Conservation (phyloP, 2,329 filamentous ascomycete species). For the Cryphonectria carpinicola region DNA sequence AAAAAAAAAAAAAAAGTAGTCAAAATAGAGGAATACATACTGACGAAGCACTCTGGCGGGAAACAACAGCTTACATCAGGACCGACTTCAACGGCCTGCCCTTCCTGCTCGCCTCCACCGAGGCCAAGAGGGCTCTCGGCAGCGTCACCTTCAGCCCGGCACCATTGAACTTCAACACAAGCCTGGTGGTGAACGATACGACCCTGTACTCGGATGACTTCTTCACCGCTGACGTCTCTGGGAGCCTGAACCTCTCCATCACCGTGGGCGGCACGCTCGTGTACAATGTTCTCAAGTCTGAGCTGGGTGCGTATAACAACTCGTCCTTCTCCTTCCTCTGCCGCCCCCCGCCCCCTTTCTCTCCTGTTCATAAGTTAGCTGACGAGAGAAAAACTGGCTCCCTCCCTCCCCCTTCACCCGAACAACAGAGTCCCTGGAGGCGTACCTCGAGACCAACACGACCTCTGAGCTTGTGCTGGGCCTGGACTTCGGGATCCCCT, state of each 20-base stretch:
- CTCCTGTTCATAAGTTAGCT: not conserved
- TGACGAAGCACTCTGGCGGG: too few relatives aligned
- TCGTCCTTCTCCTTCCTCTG: not conserved
- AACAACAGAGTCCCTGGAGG: constrained; percentile 42
- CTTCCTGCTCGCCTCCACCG: constrained; percentile 11
- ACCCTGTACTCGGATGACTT: constrained; percentile 30
- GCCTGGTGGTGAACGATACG: constrained; percentile 20
- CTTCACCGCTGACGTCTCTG: constrained; percentile 41
- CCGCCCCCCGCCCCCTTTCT: too few relatives aligned
- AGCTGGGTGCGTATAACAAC: not conserved
- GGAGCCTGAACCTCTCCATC: constrained; percentile 41
- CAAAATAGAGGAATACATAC: too few relatives aligned
- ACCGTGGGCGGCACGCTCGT: constrained; percentile 47
- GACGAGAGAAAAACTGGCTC: too few relatives aligned
- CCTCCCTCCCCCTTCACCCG: too few relatives aligned
- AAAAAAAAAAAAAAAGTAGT: too few relatives aligned
- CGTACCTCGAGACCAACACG: constrained; percentile 47
- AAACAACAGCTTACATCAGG: constrained; percentile 21
- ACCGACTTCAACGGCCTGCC: constrained; percentile 26
- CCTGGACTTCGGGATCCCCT: constrained; percentile 38
- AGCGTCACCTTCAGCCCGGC: constrained; percentile 31
- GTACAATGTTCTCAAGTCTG: constrained; percentile 42
- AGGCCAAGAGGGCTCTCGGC: constrained; percentile 14
- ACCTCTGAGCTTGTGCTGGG: constrained; percentile 44
- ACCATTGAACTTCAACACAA: constrained; percentile 27